Evolutionary conservation across 805 yeast genomes (phyloP).

Genomic region (Dipodascus geniculatus): DNA sequence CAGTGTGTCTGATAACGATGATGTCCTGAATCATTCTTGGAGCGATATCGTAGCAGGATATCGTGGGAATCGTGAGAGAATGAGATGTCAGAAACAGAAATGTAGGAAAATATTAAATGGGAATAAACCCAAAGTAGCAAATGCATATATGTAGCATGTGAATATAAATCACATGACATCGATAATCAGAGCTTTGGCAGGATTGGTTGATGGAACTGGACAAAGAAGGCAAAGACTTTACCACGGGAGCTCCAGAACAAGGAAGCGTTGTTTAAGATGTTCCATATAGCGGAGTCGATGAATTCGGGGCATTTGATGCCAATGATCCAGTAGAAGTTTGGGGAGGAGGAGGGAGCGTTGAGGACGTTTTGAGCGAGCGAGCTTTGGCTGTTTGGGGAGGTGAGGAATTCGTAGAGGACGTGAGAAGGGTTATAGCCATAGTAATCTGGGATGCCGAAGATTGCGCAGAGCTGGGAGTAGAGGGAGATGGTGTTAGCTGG

Average conservation of each 20-base stretch:
- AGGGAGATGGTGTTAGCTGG: neutral
- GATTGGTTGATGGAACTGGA: neutral
- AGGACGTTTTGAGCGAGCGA: too few relatives aligned
- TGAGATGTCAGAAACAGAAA: neutral
- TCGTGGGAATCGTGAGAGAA: neutral
- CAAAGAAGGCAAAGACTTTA: neutral
- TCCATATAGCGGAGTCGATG: neutral
- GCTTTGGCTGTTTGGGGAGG: too few relatives aligned
- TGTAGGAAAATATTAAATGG: neutral
- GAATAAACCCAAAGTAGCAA: neutral
- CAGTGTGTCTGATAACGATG: conserved; percentile 26
- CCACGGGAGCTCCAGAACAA: neutral
- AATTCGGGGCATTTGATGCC: neutral
- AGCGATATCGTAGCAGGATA: conserved; percentile 5
- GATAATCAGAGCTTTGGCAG: neutral
- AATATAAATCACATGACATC: neutral
- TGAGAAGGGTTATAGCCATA: neutral
- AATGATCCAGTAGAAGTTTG: neutral
- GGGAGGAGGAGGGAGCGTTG: too few relatives aligned
- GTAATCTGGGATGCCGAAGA: neutral
- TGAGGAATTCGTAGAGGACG: neutral
- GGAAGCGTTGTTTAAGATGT: neutral
- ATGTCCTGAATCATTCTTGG: conserved; percentile 11
- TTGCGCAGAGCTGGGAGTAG: neutral
- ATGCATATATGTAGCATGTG: neutral